Conservation (phyloP, 2,329 filamentous ascomycete genomes). For the Dactylonectria macrodidyma region DNA sequence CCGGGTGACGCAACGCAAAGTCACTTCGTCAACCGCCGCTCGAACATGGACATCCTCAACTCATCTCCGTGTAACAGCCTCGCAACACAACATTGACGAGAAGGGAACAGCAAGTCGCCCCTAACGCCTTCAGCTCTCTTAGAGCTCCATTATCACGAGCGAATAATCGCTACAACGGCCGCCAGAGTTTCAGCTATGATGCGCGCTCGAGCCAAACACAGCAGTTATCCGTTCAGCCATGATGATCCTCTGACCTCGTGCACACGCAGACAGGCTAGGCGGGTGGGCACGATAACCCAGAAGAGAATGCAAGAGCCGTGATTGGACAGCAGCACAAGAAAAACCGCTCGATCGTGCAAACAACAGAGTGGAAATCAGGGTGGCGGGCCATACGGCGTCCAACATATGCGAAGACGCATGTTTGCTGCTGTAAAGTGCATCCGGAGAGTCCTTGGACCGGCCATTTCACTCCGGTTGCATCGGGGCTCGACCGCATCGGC, state of each 20-base stretch:
- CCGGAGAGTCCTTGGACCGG: background rate
- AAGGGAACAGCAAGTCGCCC: slow-evolving; percentile 17
- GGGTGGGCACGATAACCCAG: background rate
- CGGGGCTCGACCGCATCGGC: slow-evolving; percentile 8
- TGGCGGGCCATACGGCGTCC: background rate
- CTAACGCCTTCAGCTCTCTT: background rate
- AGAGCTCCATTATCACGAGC: slow-evolving; percentile 1
- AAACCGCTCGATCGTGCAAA: slow-evolving; percentile 31
- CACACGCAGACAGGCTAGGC: background rate
- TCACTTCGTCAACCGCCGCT: slow-evolving; percentile 41
- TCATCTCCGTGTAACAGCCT: slow-evolving; percentile 35
- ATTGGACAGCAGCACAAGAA: slow-evolving; percentile 37
- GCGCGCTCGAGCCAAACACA: background rate
- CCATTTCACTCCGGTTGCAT: background rate
- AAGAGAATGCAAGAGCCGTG: slow-evolving; percentile 3
- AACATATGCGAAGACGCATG: slow-evolving; percentile 6
- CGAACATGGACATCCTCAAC: slow-evolving; percentile 25
- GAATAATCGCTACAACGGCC: background rate
- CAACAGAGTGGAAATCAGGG: background rate
- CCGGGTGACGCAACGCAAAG: slow-evolving; percentile 35
- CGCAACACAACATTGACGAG: slow-evolving; percentile 12
- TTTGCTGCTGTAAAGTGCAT: background rate
- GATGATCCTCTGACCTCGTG: background rate
- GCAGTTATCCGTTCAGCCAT: background rate
- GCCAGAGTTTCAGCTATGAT: slow-evolving; percentile 6